phyloP scores from a whole-genome alignment of 1,139 yeast species.

The Taphrina sp. region DNA sequence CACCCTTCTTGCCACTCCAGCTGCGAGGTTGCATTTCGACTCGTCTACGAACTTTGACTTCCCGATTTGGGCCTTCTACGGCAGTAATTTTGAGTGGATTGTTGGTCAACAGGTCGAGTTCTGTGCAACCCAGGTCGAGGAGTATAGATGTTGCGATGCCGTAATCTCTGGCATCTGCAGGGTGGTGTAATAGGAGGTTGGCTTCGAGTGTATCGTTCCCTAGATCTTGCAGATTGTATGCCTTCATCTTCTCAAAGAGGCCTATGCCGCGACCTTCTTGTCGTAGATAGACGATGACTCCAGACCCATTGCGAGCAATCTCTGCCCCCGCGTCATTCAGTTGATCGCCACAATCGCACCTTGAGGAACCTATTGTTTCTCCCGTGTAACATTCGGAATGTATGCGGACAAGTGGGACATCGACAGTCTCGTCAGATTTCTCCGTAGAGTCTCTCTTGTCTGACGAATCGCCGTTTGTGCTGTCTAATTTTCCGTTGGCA shows the following conservation, averaged over 20 bases:
- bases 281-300: conserved; percentile 90
- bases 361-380: conserved; percentile 97
- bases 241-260: conserved; percentile 91
- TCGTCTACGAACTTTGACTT: conserved; percentile 72
- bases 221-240: conserved; percentile 91
- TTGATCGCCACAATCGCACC: conserved; percentile 99
- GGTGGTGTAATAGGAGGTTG: conserved; percentile 84
- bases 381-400: conserved; percentile 99
- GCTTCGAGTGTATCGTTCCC: conserved; percentile 99
- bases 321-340: conserved; percentile 94
- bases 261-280: conserved; percentile 99
- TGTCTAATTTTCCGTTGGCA: conserved; percentile 40
- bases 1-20: conserved; percentile 63
- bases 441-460: neutral
- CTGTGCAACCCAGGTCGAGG: conserved; percentile 70
- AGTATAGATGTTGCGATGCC: conserved; percentile 91
- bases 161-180: conserved; percentile 93
- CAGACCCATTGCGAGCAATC: conserved; percentile 83
- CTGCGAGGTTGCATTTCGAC: conserved; percentile 96
- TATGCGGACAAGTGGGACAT: conserved; percentile 65
- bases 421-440: neutral
- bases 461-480: neutral
- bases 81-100: conserved; percentile 96
- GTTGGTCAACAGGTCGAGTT: conserved; percentile 80
- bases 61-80: conserved; percentile 76